A percentile compares a stretch with the other conserved stretches of the same genome.
These are phyloP conservation scores for Rhizophagus clarus DNA, from an alignment of 192 early-diverging fungal genomes.

Conservation along the genomic window DNA sequence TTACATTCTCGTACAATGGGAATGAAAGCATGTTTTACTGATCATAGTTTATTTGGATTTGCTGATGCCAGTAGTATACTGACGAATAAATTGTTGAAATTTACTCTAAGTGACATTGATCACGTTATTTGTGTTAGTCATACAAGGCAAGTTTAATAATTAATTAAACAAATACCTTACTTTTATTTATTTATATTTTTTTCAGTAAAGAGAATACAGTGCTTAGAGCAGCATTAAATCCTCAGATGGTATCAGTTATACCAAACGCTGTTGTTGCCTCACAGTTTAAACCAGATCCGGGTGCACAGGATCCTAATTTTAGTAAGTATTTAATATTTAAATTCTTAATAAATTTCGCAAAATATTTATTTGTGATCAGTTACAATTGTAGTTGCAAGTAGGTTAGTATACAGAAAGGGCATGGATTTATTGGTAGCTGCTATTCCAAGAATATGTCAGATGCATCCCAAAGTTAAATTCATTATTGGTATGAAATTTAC, in stretches of 20 bases:
- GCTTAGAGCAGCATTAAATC: constrained; percentile 86
- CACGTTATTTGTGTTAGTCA: constrained; percentile 98
- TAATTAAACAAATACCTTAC: no score
- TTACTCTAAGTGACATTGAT: constrained; percentile 94
- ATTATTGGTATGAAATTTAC: constrained; percentile 70
- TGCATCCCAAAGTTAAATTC: constrained; percentile 81
- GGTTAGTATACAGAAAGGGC: constrained; percentile 94
- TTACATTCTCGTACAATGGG: constrained; percentile 96
- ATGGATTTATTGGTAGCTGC: constrained; percentile 88
- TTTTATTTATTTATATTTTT: constrained; percentile 19
- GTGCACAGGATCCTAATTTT: constrained; percentile 70
- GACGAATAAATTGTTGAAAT: constrained; percentile 97
- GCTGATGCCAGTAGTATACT: constrained; percentile 89
- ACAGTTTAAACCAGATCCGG: constrained; percentile 84
- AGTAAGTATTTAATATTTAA: constrained; percentile 48
- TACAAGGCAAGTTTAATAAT: constrained; percentile 68
- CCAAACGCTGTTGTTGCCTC: constrained; percentile 97
- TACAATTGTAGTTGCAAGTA: constrained; percentile 91
- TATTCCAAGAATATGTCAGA: constrained; percentile 89
- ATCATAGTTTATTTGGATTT: constrained; percentile 97
- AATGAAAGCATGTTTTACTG: constrained; percentile 90
- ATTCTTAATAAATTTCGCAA: neutral
- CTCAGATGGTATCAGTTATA: constrained; percentile 89
- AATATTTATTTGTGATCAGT: constrained; percentile 49
- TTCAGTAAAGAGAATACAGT: constrained; percentile 98